Evolutionary conservation across 139 green algal genomes (phyloP).

Genomic region (Haematococcus lacustris): DNA sequence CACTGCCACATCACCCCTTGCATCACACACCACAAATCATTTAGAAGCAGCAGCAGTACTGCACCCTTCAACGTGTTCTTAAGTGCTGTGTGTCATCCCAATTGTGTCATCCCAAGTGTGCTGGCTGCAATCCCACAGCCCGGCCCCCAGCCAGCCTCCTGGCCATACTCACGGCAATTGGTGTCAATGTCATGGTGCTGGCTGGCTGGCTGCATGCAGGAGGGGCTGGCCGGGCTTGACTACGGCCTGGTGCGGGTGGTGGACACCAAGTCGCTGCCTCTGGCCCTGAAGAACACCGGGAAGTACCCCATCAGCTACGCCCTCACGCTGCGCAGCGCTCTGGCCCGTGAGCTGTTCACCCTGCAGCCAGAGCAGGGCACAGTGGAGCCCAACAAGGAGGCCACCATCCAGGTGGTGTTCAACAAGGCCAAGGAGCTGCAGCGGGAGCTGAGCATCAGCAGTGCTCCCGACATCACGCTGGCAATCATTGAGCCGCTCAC

Average conservation of each 20-base stretch:
- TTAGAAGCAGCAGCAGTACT: no score
- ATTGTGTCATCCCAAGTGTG: no score
- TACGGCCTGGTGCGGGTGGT: conserved; percentile 55
- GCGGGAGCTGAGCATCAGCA: conserved; percentile 45
- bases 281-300: conserved; percentile 62
- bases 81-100: no score
- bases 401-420: conserved; percentile 38
- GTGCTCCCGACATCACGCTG: conserved; percentile 56
- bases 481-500: conserved; percentile 68
- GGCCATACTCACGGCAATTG: no score
- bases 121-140: no score
- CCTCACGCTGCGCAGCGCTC: conserved; percentile 27
- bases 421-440: conserved; percentile 34
- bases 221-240: conserved; percentile 35
- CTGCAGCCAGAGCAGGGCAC: conserved; percentile 43
- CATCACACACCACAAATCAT: no score
- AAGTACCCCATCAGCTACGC: conserved; percentile 66
- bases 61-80: no score
- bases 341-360: conserved; percentile 38
- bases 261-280: conserved; percentile 29
- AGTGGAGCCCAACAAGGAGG: conserved; percentile 51
- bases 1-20: no score
- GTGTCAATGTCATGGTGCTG: no score
- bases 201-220: conserved; percentile 17
- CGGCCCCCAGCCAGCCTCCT: no score